Conservation (phyloP, 257 asterid genomes). For the Agastache rugosa region DNA sequence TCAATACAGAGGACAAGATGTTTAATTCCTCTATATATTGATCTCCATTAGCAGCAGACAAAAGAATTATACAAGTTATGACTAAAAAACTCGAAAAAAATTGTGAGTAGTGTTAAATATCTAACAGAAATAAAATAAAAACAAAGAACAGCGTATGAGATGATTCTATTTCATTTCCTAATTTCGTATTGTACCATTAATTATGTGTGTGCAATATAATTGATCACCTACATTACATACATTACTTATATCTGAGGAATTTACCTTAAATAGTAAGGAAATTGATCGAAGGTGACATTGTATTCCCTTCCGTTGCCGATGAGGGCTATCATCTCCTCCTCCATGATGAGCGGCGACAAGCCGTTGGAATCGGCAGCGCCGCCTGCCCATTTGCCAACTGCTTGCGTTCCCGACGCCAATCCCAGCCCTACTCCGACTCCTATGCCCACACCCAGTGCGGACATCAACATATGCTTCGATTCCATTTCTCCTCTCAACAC, state of each 20-base stretch:
- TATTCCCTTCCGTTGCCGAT: conserved; percentile 63
- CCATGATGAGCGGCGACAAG: conserved; percentile 57
- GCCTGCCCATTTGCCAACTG: conserved; percentile 54
- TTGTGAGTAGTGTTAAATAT: background rate
- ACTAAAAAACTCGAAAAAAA: background rate
- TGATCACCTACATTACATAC: too few species aligned
- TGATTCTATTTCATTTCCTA: background rate
- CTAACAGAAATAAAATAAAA: background rate
- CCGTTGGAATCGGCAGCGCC: conserved; percentile 38
- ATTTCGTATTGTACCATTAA: background rate
- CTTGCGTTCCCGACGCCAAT: conserved; percentile 71
- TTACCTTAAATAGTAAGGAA: conserved; percentile 79
- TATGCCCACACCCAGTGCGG: conserved; percentile 77
- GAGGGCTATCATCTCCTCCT: conserved; percentile 65
- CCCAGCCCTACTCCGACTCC: conserved; percentile 84
- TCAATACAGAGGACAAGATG: background rate
- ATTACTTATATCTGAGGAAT: too few species aligned
- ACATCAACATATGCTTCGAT: conserved; percentile 70
- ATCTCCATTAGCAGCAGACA: too few species aligned
- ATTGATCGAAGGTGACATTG: conserved; percentile 70
- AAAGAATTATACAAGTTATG: background rate
- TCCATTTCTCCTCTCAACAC: conserved; percentile 60
- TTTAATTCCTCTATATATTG: background rate
- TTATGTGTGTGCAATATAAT: too few species aligned
- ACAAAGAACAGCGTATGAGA: background rate